Evolutionary conservation across 106 monocot species (phyloP).

Genomic region (Platanthera guangdongensis): DNA sequence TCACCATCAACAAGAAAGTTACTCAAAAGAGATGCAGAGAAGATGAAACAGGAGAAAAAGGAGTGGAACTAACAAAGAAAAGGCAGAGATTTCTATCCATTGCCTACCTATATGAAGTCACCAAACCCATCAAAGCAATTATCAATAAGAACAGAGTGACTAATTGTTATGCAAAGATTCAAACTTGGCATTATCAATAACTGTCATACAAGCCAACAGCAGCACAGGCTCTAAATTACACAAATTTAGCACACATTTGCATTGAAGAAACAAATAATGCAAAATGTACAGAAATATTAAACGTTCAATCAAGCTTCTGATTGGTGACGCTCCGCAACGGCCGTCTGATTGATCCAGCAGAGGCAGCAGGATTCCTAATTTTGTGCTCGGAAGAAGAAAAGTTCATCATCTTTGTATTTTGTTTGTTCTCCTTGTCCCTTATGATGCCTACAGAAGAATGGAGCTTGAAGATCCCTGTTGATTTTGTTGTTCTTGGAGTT

Average conservation of each 20-base stretch:
- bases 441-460: neutral
- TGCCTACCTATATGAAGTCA: neutral
- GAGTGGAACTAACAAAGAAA: neutral
- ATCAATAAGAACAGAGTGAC: neutral
- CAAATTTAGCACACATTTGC: neutral
- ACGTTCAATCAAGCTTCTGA: neutral
- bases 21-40: neutral
- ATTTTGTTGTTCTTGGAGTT: neutral
- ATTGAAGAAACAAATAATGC: neutral
- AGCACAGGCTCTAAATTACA: neutral
- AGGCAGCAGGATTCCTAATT: neutral
- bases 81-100: neutral
- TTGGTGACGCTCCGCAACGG: conserved; percentile 14
- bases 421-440: conserved; percentile 19
- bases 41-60: neutral
- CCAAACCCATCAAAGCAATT: neutral
- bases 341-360: conserved; percentile 1
- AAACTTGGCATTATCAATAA: neutral
- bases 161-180: neutral
- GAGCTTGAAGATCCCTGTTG: too few species aligned
- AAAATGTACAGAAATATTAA: neutral
- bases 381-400: neutral
- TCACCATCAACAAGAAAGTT: neutral
- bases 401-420: conserved; percentile 1
- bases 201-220: neutral